These are phyloP conservation scores for Diutina mesorugosa DNA, from an alignment of 1,139 yeast genomes.

Conservation along the genomic window DNA sequence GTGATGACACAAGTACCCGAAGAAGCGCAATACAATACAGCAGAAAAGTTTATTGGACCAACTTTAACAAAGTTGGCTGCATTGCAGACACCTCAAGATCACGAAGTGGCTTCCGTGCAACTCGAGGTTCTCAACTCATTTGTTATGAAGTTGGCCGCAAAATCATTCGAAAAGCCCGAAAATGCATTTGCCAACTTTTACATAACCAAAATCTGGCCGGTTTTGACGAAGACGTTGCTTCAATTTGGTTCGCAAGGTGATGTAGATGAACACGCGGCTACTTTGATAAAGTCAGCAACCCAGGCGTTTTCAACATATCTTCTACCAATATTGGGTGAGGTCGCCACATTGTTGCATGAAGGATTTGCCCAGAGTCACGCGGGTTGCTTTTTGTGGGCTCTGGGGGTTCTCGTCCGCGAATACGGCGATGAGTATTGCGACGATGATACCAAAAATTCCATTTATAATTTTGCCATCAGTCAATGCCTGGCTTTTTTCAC, in stretches of 20 bases:
- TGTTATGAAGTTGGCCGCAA: conserved; percentile 7
- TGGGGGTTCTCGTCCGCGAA: conserved; percentile 72
- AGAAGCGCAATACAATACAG: conserved; percentile 21
- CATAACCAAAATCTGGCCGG: conserved; percentile 45
- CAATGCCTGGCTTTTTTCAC: conserved; percentile 32
- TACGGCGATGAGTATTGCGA: conserved; percentile 50
- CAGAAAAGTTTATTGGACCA: conserved; percentile 53
- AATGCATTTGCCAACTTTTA: conserved; percentile 51
- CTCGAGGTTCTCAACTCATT: conserved; percentile 67
- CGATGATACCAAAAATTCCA: conserved; percentile 22
- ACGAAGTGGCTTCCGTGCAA: conserved; percentile 38
- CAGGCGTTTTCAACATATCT: conserved; percentile 60
- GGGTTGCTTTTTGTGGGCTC: conserved; percentile 87
- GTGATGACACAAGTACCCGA: conserved; percentile 47
- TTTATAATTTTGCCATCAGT: conserved; percentile 35
- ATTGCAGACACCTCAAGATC: conserved; percentile 13
- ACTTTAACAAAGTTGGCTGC: conserved; percentile 36
- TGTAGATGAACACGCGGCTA: conserved; percentile 65
- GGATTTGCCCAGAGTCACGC: conserved; percentile 58
- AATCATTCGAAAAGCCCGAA: conserved; percentile 15
- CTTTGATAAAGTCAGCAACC: conserved; percentile 52
- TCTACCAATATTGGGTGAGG: conserved; percentile 45
- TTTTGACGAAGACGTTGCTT: conserved; percentile 34
- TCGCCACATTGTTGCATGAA: conserved; percentile 49
- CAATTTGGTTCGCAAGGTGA: conserved; percentile 42